Evolutionary conservation across 129 eudicot species (phyloP).

Genomic region (Scalesia atractyloides): DNA sequence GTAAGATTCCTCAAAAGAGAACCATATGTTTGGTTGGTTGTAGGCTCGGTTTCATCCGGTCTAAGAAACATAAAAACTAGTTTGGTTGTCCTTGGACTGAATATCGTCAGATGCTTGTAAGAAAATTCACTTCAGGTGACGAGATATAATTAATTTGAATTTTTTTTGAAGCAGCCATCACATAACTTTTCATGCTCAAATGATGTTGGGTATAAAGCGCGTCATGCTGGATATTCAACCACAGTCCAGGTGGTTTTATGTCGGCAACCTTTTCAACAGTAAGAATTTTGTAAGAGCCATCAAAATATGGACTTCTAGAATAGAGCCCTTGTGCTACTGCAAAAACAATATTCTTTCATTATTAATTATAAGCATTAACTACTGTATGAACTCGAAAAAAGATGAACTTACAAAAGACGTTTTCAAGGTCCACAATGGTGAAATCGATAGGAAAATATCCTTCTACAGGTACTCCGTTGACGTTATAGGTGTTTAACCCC

Average conservation of each 20-base stretch:
- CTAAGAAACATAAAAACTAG: slow-evolving; percentile 68
- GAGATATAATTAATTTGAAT: slow-evolving; percentile 57
- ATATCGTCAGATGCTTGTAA: slow-evolving; percentile 48
- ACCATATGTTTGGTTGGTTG: slow-evolving; percentile 77
- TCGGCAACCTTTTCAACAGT: slow-evolving; percentile 40
- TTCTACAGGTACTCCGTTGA: not conserved
- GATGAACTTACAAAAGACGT: not conserved
- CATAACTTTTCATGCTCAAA: slow-evolving; percentile 64
- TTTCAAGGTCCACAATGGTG: not conserved
- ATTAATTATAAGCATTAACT: too few species aligned
- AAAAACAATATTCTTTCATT: too few species aligned
- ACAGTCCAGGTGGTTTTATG: slow-evolving; percentile 49
- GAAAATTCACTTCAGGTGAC: slow-evolving; percentile 76
- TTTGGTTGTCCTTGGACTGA: slow-evolving; percentile 48
- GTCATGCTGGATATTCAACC: slow-evolving; percentile 84
- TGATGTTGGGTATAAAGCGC: slow-evolving; percentile 66
- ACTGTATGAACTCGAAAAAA: not conserved
- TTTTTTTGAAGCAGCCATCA: slow-evolving; percentile 46
- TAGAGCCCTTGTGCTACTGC: slow-evolving; percentile 43
- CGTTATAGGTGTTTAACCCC: not conserved
- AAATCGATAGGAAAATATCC: not conserved
- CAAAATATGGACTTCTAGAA: slow-evolving; percentile 52
- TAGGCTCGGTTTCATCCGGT: slow-evolving; percentile 49
- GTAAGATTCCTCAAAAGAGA: slow-evolving; percentile 68
- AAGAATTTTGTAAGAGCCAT: slow-evolving; percentile 36